Base-by-base conservation (phyloP, 768 basidiomycete species). In the Chalciporus pseudorubinellus region DNA sequence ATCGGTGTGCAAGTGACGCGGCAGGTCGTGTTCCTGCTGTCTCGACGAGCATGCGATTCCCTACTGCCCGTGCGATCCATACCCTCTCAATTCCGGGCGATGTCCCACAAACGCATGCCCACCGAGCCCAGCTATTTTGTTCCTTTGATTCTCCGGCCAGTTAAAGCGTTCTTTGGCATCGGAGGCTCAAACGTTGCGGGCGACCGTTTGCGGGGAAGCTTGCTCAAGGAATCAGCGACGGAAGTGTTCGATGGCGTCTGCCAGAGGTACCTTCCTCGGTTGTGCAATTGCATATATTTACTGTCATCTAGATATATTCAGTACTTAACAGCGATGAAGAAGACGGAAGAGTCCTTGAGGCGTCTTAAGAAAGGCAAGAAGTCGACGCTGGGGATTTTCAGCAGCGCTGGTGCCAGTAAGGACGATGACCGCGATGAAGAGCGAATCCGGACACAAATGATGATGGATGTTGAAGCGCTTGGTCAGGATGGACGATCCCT, bases 121-220 rank as follows among this genome's bases (percentile, higher is more conserved):
- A 80, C 77, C 13, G 89, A 89, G 62, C 83, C 92, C 20, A 97
- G 93, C 62, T 86, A 91, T 65, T 98, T 95, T 61, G 82, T 98
- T 3, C 72, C 82, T 1, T 77, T 81, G 29, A 85, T 98, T 51
- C 74, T 98, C 29, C 85, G 85, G 24, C 92, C 97, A 1, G 66
- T 95, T 31, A 86, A 83, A 58, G 70, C 76, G 11, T 87, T 92
- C 67, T 92, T 95, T 63, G 83, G 73, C 13, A 74, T 81, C 49
- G 79, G 77, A n/a, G 60, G 71, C 3, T 69, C 72, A 7, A 81
- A 78, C n/a, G 82, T 87, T 1, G 74, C 80, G 9, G 91, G 89
- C 0, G 70, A 72, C 26, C 68, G 74, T 5, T 65, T 97, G 41
- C 82, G 78, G 57, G 76, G 80, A 36, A 72, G 76, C 13, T 76